Evolutionary conservation across 805 yeast species (phyloP).

Genomic region (Cyberlindnera bimundalis): DNA sequence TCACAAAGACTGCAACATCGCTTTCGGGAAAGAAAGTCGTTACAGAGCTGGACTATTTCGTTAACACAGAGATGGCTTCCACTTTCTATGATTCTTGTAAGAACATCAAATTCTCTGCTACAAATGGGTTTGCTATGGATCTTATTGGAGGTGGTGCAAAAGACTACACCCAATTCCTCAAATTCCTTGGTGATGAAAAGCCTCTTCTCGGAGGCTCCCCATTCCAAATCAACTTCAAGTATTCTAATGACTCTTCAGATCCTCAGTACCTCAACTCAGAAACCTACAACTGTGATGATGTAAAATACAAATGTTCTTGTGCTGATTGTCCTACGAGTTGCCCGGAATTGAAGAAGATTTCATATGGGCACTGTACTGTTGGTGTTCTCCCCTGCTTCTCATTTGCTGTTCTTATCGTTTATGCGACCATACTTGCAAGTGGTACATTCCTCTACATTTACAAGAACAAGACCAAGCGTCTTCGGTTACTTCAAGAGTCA

Average conservation of each 20-base stretch:
- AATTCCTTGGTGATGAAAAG: conserved; percentile 91
- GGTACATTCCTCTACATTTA: conserved; percentile 26
- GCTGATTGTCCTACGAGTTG: conserved; percentile 84
- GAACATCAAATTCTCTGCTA: conserved; percentile 85
- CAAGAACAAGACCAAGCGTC: conserved; percentile 21
- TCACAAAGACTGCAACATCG: conserved; percentile 49
- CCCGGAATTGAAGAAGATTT: conserved; percentile 57
- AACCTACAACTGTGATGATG: conserved; percentile 52
- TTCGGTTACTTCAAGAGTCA: conserved; percentile 41
- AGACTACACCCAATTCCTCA: conserved; percentile 65
- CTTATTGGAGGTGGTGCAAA: conserved; percentile 96
- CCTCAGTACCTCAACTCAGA: conserved; percentile 22
- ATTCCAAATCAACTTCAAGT: conserved; percentile 80
- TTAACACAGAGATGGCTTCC: conserved; percentile 57
- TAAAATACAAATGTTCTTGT: conserved; percentile 75
- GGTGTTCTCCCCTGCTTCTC: conserved; percentile 74
- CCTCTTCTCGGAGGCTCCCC: conserved; percentile 95
- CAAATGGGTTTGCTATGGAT: conserved; percentile 96
- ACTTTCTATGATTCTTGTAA: conserved; percentile 80
- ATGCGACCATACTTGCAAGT: conserved; percentile 32
- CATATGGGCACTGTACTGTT: conserved; percentile 45
- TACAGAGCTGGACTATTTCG: conserved; percentile 62
- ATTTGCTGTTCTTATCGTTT: conserved; percentile 51
- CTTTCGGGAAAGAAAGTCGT: conserved; percentile 55
- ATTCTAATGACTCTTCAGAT: conserved; percentile 31